Conservation (phyloP, 805 yeast species). For the Kluyveromyces siamensis region DNA sequence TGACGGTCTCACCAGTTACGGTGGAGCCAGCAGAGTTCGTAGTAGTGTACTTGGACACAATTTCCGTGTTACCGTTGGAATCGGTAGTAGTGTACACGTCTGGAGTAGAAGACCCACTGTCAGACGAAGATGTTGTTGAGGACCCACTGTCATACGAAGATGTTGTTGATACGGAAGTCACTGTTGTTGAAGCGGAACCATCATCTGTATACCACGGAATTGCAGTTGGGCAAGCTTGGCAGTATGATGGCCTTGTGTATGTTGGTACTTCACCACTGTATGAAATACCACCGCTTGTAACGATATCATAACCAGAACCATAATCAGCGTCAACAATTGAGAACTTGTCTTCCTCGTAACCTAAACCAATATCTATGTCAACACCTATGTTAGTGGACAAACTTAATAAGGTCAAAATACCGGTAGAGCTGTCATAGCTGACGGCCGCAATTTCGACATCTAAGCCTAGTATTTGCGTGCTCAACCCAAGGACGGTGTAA, state of each 20-base stretch:
- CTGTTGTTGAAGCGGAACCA: background rate
- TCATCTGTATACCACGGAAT: constrained; percentile 3
- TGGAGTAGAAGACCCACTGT: background rate
- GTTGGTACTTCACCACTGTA: constrained; percentile 1
- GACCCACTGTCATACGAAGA: background rate
- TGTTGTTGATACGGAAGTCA: background rate
- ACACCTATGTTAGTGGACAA: constrained; percentile 1
- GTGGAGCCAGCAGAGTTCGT: background rate
- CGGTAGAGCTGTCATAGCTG: constrained; percentile 6
- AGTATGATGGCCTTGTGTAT: constrained; percentile 1
- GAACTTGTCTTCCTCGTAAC: constrained; percentile 6
- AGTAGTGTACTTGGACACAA: background rate
- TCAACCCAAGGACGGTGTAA: constrained; percentile 8
- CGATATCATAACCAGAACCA: constrained; percentile 1
- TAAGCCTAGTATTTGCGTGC: constrained; percentile 7
- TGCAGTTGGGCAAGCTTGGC: background rate
- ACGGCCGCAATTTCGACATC: constrained; percentile 3
- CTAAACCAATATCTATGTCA: constrained; percentile 8
- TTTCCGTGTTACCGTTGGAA: background rate
- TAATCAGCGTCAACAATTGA: constrained; percentile 1
- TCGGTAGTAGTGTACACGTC: constrained; percentile 1
- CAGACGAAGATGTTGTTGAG: background rate
- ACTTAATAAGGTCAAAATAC: constrained; percentile 7
- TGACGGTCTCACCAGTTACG: background rate
- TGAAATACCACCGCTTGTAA: constrained; percentile 2